A percentile compares a stretch with the other conserved stretches of the same genome.
Evolutionary conservation across 2,329 filamentous ascomycete genomes (phyloP).

Genomic region (Gnomoniopsis sp.): DNA sequence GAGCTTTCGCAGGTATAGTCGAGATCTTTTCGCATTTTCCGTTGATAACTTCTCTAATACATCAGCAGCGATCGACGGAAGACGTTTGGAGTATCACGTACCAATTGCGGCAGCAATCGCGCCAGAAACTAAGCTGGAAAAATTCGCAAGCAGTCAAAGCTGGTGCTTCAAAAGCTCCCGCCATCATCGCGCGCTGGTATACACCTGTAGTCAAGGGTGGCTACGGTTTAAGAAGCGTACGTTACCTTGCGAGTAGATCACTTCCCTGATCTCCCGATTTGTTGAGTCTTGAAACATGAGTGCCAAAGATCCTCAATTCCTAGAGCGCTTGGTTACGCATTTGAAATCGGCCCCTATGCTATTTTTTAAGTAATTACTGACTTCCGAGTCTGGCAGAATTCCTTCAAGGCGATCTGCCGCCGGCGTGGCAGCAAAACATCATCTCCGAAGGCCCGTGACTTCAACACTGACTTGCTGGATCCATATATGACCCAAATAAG

Average conservation of each 20-base stretch:
- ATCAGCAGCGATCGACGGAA: background rate
- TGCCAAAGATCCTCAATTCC: too few species aligned
- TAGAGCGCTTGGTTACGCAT: too few species aligned
- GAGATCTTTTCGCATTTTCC: background rate
- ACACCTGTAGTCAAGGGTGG: background rate
- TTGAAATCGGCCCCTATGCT: too few species aligned
- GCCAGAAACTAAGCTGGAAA: background rate
- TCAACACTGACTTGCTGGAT: constrained; percentile 13
- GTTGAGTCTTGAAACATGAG: too few species aligned
- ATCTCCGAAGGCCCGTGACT: background rate
- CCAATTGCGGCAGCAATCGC: background rate
- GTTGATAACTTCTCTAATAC: background rate
- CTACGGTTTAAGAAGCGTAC: too few species aligned
- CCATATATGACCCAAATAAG: constrained; percentile 4
- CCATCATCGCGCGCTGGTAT: background rate
- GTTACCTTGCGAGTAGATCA: too few species aligned
- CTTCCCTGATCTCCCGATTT: too few species aligned
- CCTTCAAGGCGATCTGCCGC: constrained; percentile 3
- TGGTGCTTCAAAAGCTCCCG: background rate
- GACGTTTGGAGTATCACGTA: background rate
- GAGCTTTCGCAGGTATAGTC: background rate
- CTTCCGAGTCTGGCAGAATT: too few species aligned
- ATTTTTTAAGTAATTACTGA: too few species aligned
- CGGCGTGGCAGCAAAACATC: background rate
- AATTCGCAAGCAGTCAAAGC: background rate